Conservation (phyloP, 2,329 filamentous ascomycete species). For the Elsinoe batatas region DNA sequence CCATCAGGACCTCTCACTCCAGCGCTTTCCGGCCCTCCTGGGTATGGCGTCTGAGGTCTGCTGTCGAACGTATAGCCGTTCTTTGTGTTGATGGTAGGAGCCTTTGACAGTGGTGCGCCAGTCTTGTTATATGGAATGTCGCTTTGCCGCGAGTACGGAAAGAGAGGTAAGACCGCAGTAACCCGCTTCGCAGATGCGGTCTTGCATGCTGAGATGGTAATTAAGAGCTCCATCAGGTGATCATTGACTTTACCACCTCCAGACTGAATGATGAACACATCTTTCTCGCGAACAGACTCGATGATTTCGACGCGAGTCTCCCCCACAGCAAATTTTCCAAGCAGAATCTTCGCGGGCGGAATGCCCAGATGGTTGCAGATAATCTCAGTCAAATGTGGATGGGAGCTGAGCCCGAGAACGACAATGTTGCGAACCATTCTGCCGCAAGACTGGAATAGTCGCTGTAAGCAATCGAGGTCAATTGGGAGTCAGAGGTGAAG, state of each 20-base stretch:
- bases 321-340: constrained; percentile 88
- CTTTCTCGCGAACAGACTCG: constrained; percentile 93
- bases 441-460: background rate
- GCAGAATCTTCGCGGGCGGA: constrained; percentile 70
- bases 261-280: constrained; percentile 97
- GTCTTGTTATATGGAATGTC: constrained; percentile 95
- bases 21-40: constrained; percentile 56
- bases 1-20: constrained; percentile 60
- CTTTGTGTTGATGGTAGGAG: constrained; percentile 38
- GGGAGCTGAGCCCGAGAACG: constrained; percentile 84
- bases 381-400: constrained; percentile 74
- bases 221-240: constrained; percentile 89
- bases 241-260: constrained; percentile 91
- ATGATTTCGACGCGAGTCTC: constrained; percentile 93
- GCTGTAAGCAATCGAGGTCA: background rate
- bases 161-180: constrained; percentile 86
- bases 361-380: constrained; percentile 86
- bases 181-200: constrained; percentile 84
- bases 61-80: constrained; percentile 79
- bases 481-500: background rate
- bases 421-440: constrained; percentile 90
- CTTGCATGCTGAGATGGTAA: constrained; percentile 98
- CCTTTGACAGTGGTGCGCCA: constrained; percentile 75
- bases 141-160: constrained; percentile 92
- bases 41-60: constrained; percentile 74